These are phyloP conservation scores for Xylaria grammica DNA, from an alignment of 495 filamentous ascomycete species.

Conservation along the genomic window DNA sequence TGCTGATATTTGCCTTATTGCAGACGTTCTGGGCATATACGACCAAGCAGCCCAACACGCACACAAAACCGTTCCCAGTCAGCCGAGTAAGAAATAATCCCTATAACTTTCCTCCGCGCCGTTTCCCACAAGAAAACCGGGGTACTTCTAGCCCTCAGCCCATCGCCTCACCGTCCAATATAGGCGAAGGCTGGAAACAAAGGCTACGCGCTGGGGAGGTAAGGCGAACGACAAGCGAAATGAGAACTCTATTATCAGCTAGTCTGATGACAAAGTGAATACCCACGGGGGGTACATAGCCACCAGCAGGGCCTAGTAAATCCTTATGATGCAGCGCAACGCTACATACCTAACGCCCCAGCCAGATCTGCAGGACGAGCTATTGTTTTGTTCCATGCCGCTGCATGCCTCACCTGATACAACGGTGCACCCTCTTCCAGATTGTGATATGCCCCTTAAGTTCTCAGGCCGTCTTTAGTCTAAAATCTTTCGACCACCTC, in stretches of 20 bases:
- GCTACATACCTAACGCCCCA: not conserved
- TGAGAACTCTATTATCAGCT: conserved; percentile 15
- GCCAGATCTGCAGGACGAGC: conserved; percentile 15
- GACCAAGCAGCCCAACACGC: not conserved
- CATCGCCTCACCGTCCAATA: conserved; percentile 6
- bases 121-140: conserved; percentile 14
- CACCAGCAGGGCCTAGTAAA: not conserved
- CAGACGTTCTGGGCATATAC: not conserved
- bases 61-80: not conserved
- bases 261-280: not conserved
- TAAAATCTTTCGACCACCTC: not conserved
- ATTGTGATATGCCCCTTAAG: conserved; percentile 2
- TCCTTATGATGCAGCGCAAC: not conserved
- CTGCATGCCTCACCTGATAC: conserved; percentile 22
- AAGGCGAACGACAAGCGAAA: conserved; percentile 22
- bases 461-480: not conserved
- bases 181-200: not conserved
- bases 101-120: conserved; percentile 3
- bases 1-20: not conserved
- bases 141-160: conserved; percentile 11
- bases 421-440: conserved; percentile 16
- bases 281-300: not conserved
- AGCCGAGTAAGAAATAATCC: conserved; percentile 15
- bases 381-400: conserved; percentile 7
- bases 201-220: conserved; percentile 5